phyloP scores from a whole-genome alignment of 1,139 yeast genomes.

The Magnusiomyces suaveolens region DNA sequence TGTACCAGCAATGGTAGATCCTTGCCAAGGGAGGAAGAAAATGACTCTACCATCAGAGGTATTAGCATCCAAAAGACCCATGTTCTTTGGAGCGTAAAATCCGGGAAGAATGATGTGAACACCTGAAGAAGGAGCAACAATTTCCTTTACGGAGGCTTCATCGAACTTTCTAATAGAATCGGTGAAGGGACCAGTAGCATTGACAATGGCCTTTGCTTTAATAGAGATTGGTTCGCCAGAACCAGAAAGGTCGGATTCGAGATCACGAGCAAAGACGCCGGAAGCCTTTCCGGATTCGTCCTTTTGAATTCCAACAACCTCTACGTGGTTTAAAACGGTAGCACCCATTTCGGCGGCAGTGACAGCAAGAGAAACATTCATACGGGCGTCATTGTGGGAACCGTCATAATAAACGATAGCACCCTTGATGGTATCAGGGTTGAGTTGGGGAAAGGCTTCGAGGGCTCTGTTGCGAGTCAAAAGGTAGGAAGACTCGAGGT shows the following conservation, averaged over 20 bases:
- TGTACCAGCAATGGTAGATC: constrained; percentile 92
- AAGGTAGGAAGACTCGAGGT: constrained; percentile 69
- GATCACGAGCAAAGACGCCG: constrained; percentile 71
- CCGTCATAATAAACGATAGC: constrained; percentile 94
- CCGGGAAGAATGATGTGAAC: constrained; percentile 90
- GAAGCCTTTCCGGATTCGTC: constrained; percentile 49
- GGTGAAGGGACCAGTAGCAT: constrained; percentile 92
- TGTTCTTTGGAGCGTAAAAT: constrained; percentile 76
- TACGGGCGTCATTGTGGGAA: constrained; percentile 83
- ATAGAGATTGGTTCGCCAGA: constrained; percentile 31
- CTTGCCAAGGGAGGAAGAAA: constrained; percentile 98
- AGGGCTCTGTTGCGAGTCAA: constrained; percentile 59
- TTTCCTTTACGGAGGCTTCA: constrained; percentile 44
- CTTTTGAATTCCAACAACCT: constrained; percentile 68
- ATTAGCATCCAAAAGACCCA: constrained; percentile 85
- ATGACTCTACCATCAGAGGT: constrained; percentile 94
- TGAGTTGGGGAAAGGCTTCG: constrained; percentile 82
- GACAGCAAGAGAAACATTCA: constrained; percentile 76
- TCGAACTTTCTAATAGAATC: constrained; percentile 85
- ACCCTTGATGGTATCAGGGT: constrained; percentile 70
- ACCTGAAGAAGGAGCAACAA: constrained; percentile 93
- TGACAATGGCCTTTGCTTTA: constrained; percentile 66
- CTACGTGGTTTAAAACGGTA: constrained; percentile 77
- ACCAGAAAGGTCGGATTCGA: constrained; percentile 41
- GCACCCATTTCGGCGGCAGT: constrained; percentile 87